Conservation (phyloP, 2,329 filamentous ascomycete genomes). For the Xylaria sp. region DNA sequence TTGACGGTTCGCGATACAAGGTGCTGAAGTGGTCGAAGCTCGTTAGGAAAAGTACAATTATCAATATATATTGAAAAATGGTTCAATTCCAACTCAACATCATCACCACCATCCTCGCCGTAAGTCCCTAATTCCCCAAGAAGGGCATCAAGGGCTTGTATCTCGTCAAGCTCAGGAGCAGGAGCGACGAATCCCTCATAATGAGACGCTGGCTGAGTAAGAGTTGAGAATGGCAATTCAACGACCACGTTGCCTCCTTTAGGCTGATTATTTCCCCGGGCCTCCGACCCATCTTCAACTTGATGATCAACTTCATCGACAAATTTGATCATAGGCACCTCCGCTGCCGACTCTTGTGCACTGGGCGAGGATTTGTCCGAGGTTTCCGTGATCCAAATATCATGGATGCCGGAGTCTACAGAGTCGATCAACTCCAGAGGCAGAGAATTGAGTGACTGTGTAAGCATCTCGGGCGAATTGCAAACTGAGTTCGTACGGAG, state of each 20-base stretch:
- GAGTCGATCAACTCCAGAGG: neutral
- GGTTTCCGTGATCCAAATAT: neutral
- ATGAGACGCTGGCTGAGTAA: slow-evolving; percentile 43
- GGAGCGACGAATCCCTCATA: slow-evolving; percentile 47
- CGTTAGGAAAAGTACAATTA: slow-evolving; percentile 50
- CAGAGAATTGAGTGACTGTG: neutral
- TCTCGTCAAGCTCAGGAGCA: slow-evolving; percentile 45
- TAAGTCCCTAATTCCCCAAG: slow-evolving; percentile 35
- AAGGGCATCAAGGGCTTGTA: slow-evolving; percentile 48
- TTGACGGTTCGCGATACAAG: slow-evolving; percentile 55
- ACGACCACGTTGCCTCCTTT: slow-evolving; percentile 28
- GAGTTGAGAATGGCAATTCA: slow-evolving; percentile 42
- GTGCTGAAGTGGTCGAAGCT: slow-evolving; percentile 66
- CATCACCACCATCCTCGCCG: slow-evolving; percentile 46
- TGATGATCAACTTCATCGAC: neutral
- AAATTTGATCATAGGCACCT: neutral
- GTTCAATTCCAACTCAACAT: slow-evolving; percentile 63
- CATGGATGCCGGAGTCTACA: neutral
- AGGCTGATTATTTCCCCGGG: neutral
- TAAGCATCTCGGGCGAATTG: slow-evolving; percentile 10
- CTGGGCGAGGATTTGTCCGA: neutral
- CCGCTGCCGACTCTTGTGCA: neutral
- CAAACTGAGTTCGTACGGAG: neutral
- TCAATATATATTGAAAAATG: slow-evolving; percentile 68
- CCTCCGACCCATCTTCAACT: neutral